Evolutionary conservation across 768 basidiomycete genomes (phyloP), one percentile per base, ranked within the genome.

Genomic region (Lenzites betulinus): DNA sequence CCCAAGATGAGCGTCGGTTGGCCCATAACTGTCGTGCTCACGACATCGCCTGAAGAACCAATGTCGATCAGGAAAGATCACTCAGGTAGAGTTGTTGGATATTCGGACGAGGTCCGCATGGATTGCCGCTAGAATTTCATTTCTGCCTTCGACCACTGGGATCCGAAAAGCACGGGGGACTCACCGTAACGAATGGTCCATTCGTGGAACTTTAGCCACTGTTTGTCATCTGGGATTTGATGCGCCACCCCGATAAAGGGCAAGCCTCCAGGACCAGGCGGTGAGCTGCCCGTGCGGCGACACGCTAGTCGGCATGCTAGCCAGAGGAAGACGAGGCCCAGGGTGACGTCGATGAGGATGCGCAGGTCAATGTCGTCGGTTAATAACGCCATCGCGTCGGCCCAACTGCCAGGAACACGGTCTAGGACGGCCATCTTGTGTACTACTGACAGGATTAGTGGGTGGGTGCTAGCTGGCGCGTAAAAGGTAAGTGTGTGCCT

Each of bases 1-100:
- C 70, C 69, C 1, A 74, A 35, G 20, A 73, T 64, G 51, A 72
- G 64, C 13, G 64, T 65, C 3, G 68, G 69, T 13, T 69, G 68
- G 3, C 71, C 69, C 30, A 73, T 62, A 13, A 71, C 67, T 23
- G 61, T 66, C 33, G 71, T 63, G 28, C 60, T 59, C 2, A 73
- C 63, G 3, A 73, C 54, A 52, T 73, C 69, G 48, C 71, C 73
- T 73, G 7, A n/a, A 22, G 33, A 26, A 59, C 51, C 56, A 13
- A 33, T 35, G 33, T n/a, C n/a, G n/a, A n/a, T n/a, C n/a, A 62
- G 33, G 38, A 38, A 4, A 15, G n/a, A 26, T 39, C n/a, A 26
- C 22, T 16, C 11, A 2, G 30, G 30, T 33, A 33, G 11, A 4
- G 30, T 11, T 33, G 11, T 33, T 11, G 11, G 6, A 33, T 11